Evolutionary conservation across 345 rosid genomes (phyloP).

Genomic region (Arabidopsis suecica): DNA sequence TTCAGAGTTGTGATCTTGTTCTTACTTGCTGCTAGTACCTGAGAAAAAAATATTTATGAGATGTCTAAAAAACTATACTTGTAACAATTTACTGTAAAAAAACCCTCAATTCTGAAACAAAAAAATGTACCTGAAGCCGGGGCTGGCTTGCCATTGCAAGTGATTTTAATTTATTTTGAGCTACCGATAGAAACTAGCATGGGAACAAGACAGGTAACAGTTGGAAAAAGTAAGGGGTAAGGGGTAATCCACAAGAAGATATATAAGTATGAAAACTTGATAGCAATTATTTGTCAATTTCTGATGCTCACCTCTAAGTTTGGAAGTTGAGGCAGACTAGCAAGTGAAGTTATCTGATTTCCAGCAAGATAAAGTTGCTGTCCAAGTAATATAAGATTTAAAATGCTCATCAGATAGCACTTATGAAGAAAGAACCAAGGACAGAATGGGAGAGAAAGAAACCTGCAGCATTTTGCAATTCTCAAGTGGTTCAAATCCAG

Average conservation of each 20-base stretch:
- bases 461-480: conserved; percentile 95
- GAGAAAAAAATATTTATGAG: conserved; percentile 27
- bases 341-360: conserved; percentile 92
- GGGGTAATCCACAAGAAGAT: conserved; percentile 16
- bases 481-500: conserved; percentile 96
- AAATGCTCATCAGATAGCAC: conserved; percentile 26
- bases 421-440: conserved; percentile 13
- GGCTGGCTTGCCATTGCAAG: conserved; percentile 99
- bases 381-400: conserved; percentile 45
- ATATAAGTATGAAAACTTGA: conserved; percentile 8
- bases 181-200: conserved; percentile 91
- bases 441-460: conserved; percentile 40
- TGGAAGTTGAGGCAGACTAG: conserved; percentile 94
- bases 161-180: conserved; percentile 93
- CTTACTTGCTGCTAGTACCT: conserved; percentile 99
- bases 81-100: conserved; percentile 21
- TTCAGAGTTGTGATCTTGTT: conserved; percentile 89
- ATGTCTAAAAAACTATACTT: conserved; percentile 12
- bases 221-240: conserved; percentile 8
- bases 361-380: conserved; percentile 99
- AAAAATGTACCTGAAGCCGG: conserved; percentile 77
- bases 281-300: conserved; percentile 25
- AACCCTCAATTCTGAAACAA: conserved; percentile 21
- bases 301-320: conserved; percentile 79
- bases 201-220: conserved; percentile 9